A percentile compares a stretch with the other conserved stretches of the same genome.
phyloP scores from a whole-genome alignment of 2,329 filamentous ascomycete genomes.

The Colletotrichum sp. region DNA sequence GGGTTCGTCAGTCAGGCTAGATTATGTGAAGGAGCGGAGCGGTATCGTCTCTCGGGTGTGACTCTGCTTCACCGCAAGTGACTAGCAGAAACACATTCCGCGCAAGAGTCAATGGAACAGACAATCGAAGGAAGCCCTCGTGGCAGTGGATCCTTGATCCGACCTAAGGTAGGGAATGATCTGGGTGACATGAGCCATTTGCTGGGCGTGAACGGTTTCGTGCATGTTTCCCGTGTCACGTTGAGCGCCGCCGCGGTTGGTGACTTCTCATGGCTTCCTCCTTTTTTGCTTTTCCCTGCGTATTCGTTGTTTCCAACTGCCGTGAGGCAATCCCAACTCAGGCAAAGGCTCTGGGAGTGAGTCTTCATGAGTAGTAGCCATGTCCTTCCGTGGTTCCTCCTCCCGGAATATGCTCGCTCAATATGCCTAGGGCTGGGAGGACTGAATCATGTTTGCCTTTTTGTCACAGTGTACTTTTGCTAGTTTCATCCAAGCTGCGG shows the following conservation, averaged over 20 bases:
- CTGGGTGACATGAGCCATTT: not conserved
- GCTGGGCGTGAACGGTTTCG: not conserved
- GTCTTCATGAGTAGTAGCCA: not conserved
- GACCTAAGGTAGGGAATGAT: not conserved
- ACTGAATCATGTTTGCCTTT: constrained; percentile 12
- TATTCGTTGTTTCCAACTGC: not conserved
- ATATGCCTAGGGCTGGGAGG: not conserved
- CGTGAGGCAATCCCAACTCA: not conserved
- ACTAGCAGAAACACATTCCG: not conserved
- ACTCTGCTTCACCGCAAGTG: not conserved
- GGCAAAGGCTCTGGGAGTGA: not conserved
- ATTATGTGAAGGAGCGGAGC: not conserved
- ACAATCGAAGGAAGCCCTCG: not conserved
- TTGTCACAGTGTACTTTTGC: not conserved
- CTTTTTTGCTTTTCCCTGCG: not conserved
- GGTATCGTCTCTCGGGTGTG: not conserved
- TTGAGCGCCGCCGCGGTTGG: not conserved
- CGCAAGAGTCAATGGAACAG: not conserved
- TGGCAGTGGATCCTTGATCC: not conserved
- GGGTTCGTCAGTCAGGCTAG: not conserved
- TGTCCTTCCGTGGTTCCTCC: not conserved
- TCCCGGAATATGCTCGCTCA: not conserved
- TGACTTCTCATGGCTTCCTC: not conserved
- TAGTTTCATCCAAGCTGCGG: not conserved
- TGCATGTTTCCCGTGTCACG: constrained; percentile 2